Evolutionary conservation across 306 rosid genomes (phyloP).

Genomic region (Ammopiptanthus mongolicus): DNA sequence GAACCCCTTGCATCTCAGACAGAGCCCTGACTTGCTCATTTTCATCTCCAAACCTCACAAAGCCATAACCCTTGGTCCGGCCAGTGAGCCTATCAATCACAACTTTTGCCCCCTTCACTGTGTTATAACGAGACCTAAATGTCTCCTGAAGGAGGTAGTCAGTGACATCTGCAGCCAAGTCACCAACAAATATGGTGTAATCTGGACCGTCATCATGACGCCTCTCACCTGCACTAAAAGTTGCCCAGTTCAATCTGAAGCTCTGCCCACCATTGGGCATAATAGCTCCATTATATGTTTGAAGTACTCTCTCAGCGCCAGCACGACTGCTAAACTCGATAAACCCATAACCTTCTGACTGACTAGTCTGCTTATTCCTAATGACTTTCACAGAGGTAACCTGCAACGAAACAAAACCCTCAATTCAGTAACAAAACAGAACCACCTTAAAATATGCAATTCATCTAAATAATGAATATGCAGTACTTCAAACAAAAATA

Average conservation of each 20-base stretch:
- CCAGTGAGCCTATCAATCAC: slow-evolving; percentile 91
- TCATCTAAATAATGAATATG: neutral
- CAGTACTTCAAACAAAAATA: neutral
- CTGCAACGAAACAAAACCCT: slow-evolving; percentile 33
- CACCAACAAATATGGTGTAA: slow-evolving; percentile 88
- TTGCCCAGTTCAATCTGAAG: slow-evolving; percentile 94
- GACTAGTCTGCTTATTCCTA: slow-evolving; percentile 79
- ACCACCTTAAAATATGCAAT: neutral
- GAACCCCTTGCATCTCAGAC: slow-evolving; percentile 94
- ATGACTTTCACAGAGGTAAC: slow-evolving; percentile 69
- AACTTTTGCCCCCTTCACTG: slow-evolving; percentile 85
- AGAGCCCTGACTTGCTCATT: slow-evolving; percentile 75
- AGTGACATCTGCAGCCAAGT: slow-evolving; percentile 86
- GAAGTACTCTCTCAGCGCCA: slow-evolving; percentile 77
- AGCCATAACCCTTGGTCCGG: slow-evolving; percentile 89
- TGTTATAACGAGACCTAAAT: slow-evolving; percentile 53
- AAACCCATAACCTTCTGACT: slow-evolving; percentile 90
- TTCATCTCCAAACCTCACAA: slow-evolving; percentile 87
- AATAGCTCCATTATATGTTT: slow-evolving; percentile 62
- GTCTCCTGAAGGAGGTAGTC: slow-evolving; percentile 70
- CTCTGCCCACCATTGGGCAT: slow-evolving; percentile 86
- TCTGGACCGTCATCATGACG: slow-evolving; percentile 88
- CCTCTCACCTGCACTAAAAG: slow-evolving; percentile 73
- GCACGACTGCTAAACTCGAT: slow-evolving; percentile 66
- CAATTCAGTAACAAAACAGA: neutral